Base-by-base conservation (phyloP, 768 basidiomycete species). In the Suillus spraguei region DNA sequence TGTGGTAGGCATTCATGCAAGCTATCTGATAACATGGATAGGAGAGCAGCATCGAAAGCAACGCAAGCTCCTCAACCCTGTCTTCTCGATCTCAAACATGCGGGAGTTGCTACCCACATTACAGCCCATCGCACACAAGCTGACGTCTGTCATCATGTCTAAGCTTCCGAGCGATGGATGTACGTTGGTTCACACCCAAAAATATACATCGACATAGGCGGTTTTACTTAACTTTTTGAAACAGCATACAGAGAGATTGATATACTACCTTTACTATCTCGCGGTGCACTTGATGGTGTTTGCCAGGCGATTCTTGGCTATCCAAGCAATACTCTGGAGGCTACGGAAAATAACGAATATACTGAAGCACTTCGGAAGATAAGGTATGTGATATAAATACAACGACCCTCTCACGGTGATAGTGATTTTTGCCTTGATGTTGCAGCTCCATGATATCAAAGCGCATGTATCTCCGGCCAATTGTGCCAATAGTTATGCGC, bases 1-100 rank as follows among this genome's bases (percentile, higher is more conserved):
- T 20, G 8, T 63, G 60, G 7, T 50, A 24, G 65, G 7, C 81
- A n/a, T 71, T 69, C 62, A 42, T 41, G 3, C 20, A 17, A 20
- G 22, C 24, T 41, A 13, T 20, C 28, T 58, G 17, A 58, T 24
- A 41, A 3, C 56, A 58, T 58, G 44, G 66, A 67, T 5, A 80
- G 81, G 81, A 14, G 78, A 80, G 20, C 74, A 77, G 14, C 81
- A 82, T 62, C 71, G 75, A 24, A 77, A 72, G 49, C 81, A 81
- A 64, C 71, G 80, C 35, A 82, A 80, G 64, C 75, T 82, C 68
- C 67, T 83, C 20, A 81, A 78, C 59, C 81, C 82, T 1, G 78
- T 81, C 0, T 83, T 83, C 64, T 79, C 80, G 1, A 70, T 70
- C 20, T 66, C 69, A 0, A 78, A 82, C 64, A 74, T 82, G 74